A percentile compares a stretch with the other conserved stretches of the same genome.
Evolutionary conservation across 2,329 filamentous ascomycete genomes (phyloP).

Genomic region (Fusarium dimerum): DNA sequence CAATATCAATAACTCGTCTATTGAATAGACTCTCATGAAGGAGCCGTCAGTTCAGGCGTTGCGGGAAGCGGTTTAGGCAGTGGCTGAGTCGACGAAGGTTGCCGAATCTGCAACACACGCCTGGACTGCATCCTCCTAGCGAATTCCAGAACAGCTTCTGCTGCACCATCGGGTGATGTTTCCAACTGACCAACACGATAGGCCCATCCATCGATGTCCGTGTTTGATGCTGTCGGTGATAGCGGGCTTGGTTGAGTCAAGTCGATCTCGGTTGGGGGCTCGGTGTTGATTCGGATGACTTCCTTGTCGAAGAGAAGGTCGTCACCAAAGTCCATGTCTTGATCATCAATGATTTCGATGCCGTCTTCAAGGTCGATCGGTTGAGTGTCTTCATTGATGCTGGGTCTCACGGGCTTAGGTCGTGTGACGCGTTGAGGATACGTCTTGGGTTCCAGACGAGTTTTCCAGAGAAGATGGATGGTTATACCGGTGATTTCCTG

Average conservation of each 20-base stretch:
- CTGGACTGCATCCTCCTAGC: constrained; percentile 14
- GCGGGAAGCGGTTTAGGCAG: background rate
- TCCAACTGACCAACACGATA: constrained; percentile 36
- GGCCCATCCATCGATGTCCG: constrained; percentile 30
- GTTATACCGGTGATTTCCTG: constrained; percentile 29
- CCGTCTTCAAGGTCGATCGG: background rate
- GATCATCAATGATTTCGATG: constrained; percentile 11
- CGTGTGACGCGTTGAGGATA: constrained; percentile 17
- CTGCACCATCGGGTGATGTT: constrained; percentile 26
- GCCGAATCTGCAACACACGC: constrained; percentile 1
- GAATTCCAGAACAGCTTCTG: constrained; percentile 30
- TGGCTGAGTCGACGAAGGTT: background rate
- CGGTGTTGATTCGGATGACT: background rate
- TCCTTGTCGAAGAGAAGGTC: background rate
- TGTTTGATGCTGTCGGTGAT: constrained; percentile 6
- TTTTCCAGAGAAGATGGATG: constrained; percentile 30
- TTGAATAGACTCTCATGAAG: background rate
- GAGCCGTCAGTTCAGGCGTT: background rate
- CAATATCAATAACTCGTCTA: too few relatives aligned
- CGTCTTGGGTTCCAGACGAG: constrained; percentile 28
- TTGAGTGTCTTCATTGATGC: background rate
- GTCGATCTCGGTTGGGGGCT: constrained; percentile 15
- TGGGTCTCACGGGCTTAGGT: background rate
- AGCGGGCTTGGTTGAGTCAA: constrained; percentile 16
- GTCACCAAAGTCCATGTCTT: constrained; percentile 28